Conservation (phyloP, 768 basidiomycete species). For the Russula sp. region DNA sequence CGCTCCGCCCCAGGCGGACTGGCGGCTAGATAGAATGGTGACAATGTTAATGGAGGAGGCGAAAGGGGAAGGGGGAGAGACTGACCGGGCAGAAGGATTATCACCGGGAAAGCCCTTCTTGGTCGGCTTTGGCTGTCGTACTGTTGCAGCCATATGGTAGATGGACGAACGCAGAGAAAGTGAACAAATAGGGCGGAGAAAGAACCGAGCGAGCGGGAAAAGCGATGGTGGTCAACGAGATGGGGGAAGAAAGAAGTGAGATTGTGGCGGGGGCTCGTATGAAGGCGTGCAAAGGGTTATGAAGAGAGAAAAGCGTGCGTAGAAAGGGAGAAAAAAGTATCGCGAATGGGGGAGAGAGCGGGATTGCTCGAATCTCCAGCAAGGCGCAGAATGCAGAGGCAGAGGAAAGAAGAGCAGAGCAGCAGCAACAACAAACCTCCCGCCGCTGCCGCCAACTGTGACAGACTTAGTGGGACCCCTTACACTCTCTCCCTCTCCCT, state of each 20-base stretch:
- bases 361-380: conserved; percentile 14
- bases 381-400: background rate
- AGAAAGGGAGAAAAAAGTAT: conserved; percentile 13
- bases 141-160: conserved; percentile 21
- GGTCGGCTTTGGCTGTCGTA: conserved; percentile 53
- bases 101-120: conserved; percentile 55
- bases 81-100: conserved; percentile 39
- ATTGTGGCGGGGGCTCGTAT: conserved; percentile 15
- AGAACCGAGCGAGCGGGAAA: conserved; percentile 29
- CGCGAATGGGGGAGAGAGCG: conserved; percentile 16
- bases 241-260: conserved; percentile 7
- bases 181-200: conserved; percentile 25
- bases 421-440: background rate
- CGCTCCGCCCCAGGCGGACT: conserved; percentile 58
- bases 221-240: conserved; percentile 19
- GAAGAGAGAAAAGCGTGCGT: conserved; percentile 9
- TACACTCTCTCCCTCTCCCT: background rate
- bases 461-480: conserved; percentile 1
- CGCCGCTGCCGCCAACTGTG: background rate
- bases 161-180: conserved; percentile 26
- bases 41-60: conserved; percentile 6
- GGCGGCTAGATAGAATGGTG: conserved; percentile 27
- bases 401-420: background rate
- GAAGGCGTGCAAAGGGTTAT: conserved; percentile 9
- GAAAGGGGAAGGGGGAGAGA: conserved; percentile 24